A percentile compares a stretch with the other conserved stretches of the same genome.
These are phyloP conservation scores for Dittrichia graveolens DNA, from an alignment of 129 eudicot genomes.

Conservation along the genomic window DNA sequence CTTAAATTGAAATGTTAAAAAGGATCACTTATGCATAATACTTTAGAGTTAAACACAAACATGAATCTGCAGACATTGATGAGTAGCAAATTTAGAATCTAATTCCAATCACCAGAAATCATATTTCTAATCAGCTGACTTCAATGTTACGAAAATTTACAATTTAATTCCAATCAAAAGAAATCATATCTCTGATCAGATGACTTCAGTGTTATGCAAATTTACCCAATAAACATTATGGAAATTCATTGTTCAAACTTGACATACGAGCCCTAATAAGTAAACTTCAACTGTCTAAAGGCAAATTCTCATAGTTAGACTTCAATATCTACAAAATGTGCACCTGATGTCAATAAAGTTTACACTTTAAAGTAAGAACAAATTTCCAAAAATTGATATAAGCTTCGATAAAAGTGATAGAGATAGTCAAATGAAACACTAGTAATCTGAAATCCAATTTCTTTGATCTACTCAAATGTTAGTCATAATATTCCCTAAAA, in stretches of 20 bases:
- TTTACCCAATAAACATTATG: not conserved
- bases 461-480: constrained; percentile 8
- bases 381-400: not conserved
- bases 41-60: not conserved
- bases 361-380: not conserved
- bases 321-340: constrained; percentile 16
- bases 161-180: too few species aligned
- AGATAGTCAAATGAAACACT: not conserved
- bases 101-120: not conserved
- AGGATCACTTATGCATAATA: not conserved
- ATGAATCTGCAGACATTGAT: not conserved
- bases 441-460: constrained; percentile 13
- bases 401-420: not conserved
- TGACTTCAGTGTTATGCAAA: not conserved
- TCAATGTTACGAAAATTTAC: not conserved
- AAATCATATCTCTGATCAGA: too few species aligned
- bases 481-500: constrained; percentile 3
- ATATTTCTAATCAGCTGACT: not conserved
- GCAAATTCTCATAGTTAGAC: not conserved
- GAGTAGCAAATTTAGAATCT: constrained; percentile 17
- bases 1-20: not conserved
- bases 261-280: not conserved
- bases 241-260: not conserved
- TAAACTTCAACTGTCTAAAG: constrained; percentile 4
- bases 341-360: not conserved